Base-by-base conservation (phyloP, 2,329 filamentous ascomycete species). In the Huntiella bhutanensis region DNA sequence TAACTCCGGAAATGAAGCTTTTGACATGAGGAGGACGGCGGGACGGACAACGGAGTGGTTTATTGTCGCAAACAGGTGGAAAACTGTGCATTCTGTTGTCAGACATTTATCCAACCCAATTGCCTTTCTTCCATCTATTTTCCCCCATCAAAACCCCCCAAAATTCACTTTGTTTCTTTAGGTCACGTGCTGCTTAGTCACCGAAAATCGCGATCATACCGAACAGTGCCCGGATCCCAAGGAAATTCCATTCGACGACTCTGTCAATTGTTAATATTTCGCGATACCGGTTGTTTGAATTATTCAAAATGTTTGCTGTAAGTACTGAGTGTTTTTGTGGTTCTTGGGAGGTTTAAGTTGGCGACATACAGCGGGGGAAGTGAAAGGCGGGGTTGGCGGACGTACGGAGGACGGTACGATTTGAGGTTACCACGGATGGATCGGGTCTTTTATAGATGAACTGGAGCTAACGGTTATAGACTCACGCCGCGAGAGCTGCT, bases 401-500 rank as follows among this genome's bases (percentile, higher is more conserved):
- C 4, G 32, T 33, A 12, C 4, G 32, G 15, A 34, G 7, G 28
- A 13, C 17, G 5, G n/a, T 6, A 7, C 6, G 39, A 28, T 28
- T 28, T 28, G 22, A 28, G 2, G 22, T 28, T 10, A 28, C 22
- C 8, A 28, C 8, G 22, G 7, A 28, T 28, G 22, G 22, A 28
- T 28, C 8, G 22, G 22, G 22, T 3, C 2, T 7, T 10, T 28
- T 28, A 5, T 3, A 10, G 22, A 28, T 10, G 8, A 10, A 28
- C 22, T 28, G 4, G 22, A n/a, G 4, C 41, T 43, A 28, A 42
- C 33, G 39, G 8, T 12, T 41, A 28, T 43, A 49, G 48, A 40
- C 48, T 38, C 38, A 44, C 34, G 48, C 43, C 43, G 41, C 48
- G 40, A 49, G 40, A 49, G 35, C 44, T 49, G 48, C 60, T 52